Conservation (phyloP, 441 rosid genomes). For the Gossypium schwendimanii region DNA sequence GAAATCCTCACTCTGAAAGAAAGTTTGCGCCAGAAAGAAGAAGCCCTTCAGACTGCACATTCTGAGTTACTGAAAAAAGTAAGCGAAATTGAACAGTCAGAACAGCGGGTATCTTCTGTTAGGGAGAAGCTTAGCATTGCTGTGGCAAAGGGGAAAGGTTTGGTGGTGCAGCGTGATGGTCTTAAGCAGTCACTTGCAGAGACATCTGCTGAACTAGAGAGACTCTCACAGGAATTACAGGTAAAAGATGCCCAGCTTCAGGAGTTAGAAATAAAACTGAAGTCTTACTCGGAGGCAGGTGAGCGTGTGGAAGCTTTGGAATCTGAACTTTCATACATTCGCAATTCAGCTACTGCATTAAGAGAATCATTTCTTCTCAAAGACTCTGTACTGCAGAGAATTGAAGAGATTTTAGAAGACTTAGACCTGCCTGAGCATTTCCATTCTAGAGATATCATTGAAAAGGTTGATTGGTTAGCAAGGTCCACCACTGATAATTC, state of each 20-base stretch:
- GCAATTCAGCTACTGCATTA: constrained; percentile 93
- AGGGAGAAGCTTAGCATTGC: constrained; percentile 99
- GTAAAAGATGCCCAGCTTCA: constrained; percentile 64
- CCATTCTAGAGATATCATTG: constrained; percentile 83
- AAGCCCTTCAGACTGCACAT: constrained; percentile 38
- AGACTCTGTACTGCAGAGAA: constrained; percentile 92
- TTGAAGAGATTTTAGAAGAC: constrained; percentile 95
- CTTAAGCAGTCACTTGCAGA: constrained; percentile 73
- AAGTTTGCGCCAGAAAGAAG: constrained; percentile 49
- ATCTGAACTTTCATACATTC: constrained; percentile 97
- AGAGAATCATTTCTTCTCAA: constrained; percentile 97
- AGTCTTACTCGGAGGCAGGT: constrained; percentile 80
- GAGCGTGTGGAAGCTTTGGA: constrained; percentile 95
- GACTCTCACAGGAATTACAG: constrained; percentile 68
- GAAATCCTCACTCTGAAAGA: constrained; percentile 56
- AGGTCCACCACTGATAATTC: constrained; percentile 66
- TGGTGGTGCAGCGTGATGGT: constrained; percentile 81
- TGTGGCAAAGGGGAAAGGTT: constrained; percentile 95
- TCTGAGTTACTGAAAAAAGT: constrained; percentile 58
- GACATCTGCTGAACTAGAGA: constrained; percentile 74
- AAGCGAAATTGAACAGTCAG: constrained; percentile 78
- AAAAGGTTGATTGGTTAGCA: constrained; percentile 95
- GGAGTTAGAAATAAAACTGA: constrained; percentile 74
- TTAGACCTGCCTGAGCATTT: constrained; percentile 90
- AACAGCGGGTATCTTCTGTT: constrained; percentile 73